phyloP scores from a whole-genome alignment of 371 early-diverging fungal genomes.

The Apophysomyces elegans region DNA sequence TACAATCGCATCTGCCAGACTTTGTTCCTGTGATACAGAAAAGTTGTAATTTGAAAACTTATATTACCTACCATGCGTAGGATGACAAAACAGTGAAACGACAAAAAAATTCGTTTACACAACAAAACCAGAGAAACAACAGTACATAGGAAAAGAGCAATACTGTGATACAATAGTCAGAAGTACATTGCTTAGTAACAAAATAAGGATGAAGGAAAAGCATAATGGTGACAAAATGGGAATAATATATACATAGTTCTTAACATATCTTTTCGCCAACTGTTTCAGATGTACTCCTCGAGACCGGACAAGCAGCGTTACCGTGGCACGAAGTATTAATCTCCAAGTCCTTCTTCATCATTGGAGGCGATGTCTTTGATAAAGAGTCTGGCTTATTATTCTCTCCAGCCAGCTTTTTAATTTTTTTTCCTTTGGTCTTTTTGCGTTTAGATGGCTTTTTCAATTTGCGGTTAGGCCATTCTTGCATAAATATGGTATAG shows the following conservation, averaged over 20 bases:
- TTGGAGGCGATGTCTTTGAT: neutral
- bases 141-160: neutral
- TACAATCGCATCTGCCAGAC: constrained; percentile 23
- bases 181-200: neutral
- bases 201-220: neutral
- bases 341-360: neutral
- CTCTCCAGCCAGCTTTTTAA: neutral
- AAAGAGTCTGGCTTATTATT: neutral
- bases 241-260: too few relatives aligned
- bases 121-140: neutral
- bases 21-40: constrained; percentile 19
- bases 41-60: constrained; percentile 27
- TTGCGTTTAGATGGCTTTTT: constrained; percentile 19
- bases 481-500: constrained; percentile 40
- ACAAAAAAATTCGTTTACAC: neutral
- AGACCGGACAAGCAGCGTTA: neutral
- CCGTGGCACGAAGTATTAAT: neutral
- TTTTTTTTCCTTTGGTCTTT: constrained; percentile 3
- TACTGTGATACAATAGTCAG: neutral
- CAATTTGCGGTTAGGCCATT: constrained; percentile 46
- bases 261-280: too few relatives aligned
- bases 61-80: constrained; percentile 22
- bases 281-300: too few relatives aligned
- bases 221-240: neutral
- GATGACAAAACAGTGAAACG: neutral